Evolutionary conservation across 495 filamentous ascomycete species (phyloP), one percentile per base, ranked within the genome.

Genomic region (Tuber brumale): DNA sequence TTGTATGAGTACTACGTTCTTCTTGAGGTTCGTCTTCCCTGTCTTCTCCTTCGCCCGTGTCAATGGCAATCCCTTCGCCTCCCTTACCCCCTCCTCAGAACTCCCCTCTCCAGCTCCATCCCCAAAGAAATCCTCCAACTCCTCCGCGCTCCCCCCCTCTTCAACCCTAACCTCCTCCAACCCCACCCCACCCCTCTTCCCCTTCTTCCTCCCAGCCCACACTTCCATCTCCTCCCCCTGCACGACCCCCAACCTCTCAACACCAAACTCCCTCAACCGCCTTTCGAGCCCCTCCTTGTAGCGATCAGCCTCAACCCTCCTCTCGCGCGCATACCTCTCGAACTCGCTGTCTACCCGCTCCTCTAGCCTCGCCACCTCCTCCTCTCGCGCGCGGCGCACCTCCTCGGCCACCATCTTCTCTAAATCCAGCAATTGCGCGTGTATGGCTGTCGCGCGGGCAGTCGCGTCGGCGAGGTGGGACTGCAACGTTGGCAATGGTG

Each of bases 61-160:
- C 48, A 10, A 57, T 57, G 48, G 3, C 21, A 10, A 10, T 51
- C n/a, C 51, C n/a, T 31, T 31, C 51, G 3, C 51, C n/a, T 66
- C 57, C n/a, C 48, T 57, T 27, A 3, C 48, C 23, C 23, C 48
- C 12, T 35, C 51, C n/a, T 31, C 16, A 31, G 51, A 61, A 9
- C 51, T 61, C 51, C n/a, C 51, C 46, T 57, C 70, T 27, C 51
- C 72, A n/a, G 44, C 46, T 18, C 41, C 73, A 8, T 70, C 80
- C 0, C 61, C 79, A 69, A 82, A 79, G 69, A 82, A 82, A 71
- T 82, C 81, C 12, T 82, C 81, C 69, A 82, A 39, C 66, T 69
- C 80, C 12, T 48, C 61, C n/a, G 1, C 75, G 16, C n/a, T 16
- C 51, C n/a, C 51, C 14, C 27, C 71, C 9, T 31, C 70, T 9